Base-by-base conservation (phyloP, 805 yeast genomes). In the Metschnikowia continentalis region DNA sequence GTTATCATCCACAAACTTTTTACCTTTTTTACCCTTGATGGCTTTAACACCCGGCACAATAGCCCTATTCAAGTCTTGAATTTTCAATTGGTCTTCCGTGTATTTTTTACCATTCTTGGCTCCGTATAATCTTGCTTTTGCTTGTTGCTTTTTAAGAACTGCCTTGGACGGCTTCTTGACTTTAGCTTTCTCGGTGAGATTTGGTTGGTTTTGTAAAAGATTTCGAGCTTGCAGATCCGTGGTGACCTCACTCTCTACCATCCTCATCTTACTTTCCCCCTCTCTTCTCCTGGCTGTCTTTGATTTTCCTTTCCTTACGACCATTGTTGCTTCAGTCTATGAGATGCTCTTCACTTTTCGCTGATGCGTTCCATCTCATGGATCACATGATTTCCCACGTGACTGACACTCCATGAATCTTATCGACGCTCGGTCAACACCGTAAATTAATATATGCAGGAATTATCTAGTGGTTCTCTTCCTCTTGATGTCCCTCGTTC, bases 11-110 rank as follows among this genome's bases (percentile, higher is more conserved):
- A 88, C 79, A 64, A 88, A 86, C 61, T 83, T 84, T 71, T 88
- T 88, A 36, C 94, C 94, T 65, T 91, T 91, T 71, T 92, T 92
- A 43, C 97, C 97, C 59, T 76, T 79, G 61, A 82, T 83, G 53
- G 81, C 82, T 46, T 86, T 72, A 6, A 74, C 84, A 36, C 98
- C 98, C 0, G 98, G 97, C 43, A 82, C 79, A 33, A 91, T 78
- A 3, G 97, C 89, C 57, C 80, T 85, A 67, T 92, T 92, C 62
- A 92, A 76, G 23, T 78, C 75, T 30, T 97, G 97, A 35, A 91
- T 72, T 41, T 86, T 82, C 37, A 91, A 73, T 59, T 90, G 96
- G 53, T 83, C 85, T 58, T 91, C 97, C 10, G 82, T 75, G 62
- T 84, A 88, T 52, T 73, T 81, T 54, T 75, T 75, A 32, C 80